These are phyloP conservation scores for Lyophyllum shimeji DNA, from an alignment of 768 basidiomycete genomes.

Conservation along the genomic window DNA sequence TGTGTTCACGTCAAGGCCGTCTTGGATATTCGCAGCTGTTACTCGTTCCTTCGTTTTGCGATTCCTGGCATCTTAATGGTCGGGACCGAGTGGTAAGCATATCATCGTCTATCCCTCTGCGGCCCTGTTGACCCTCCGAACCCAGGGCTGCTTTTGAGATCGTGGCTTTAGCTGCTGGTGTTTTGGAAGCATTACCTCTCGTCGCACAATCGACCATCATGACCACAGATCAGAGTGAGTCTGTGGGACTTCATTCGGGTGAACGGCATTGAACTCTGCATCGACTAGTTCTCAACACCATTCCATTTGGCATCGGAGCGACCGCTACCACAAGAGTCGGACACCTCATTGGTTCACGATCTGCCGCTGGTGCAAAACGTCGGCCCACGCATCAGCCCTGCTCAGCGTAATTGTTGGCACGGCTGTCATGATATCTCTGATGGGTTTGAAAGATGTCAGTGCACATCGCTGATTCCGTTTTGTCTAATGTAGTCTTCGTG, in stretches of 20 bases:
- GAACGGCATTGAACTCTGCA: not conserved
- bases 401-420: constrained; percentile 60
- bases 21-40: constrained; percentile 49
- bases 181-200: constrained; percentile 62
- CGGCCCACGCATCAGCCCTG: constrained; percentile 63
- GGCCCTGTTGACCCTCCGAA: not conserved
- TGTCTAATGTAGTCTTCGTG: not conserved
- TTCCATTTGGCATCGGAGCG: constrained; percentile 77
- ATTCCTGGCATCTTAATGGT: constrained; percentile 81
- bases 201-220: constrained; percentile 80
- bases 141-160: constrained; percentile 80
- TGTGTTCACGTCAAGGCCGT: constrained; percentile 44
- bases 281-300: constrained; percentile 63
- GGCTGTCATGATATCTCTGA: constrained; percentile 57
- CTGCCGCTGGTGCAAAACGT: constrained; percentile 49
- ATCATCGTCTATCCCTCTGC: not conserved
- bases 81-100: constrained; percentile 71
- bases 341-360: constrained; percentile 64
- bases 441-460: constrained; percentile 57
- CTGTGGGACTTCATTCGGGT: not conserved
- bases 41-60: constrained; percentile 61
- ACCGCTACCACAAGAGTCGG: constrained; percentile 74
- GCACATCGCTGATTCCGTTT: not conserved
- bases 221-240: constrained; percentile 73
- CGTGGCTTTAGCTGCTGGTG: constrained; percentile 74